Percentiles rank a stretch among this genome's conserved stretches.
phyloP scores from a whole-genome alignment of 1,139 yeast species.

The Zygosaccharomyces pseudobailii region DNA sequence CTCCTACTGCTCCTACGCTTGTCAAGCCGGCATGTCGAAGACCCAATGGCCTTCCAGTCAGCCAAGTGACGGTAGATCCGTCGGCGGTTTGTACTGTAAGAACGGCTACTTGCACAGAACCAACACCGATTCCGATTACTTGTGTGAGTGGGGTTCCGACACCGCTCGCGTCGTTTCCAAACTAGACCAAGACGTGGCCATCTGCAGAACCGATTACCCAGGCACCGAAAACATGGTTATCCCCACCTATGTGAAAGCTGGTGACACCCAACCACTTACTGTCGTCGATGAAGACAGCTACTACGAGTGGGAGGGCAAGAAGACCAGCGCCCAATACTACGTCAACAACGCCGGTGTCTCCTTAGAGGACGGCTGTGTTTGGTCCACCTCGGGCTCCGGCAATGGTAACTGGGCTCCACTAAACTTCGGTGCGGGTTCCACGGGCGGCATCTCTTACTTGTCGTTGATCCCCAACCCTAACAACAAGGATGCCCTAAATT shows the following conservation, averaged over 20 bases:
- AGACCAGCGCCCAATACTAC: slow-evolving; percentile 92
- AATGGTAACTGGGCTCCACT: slow-evolving; percentile 99
- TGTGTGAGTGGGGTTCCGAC: slow-evolving; percentile 75
- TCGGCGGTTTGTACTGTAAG: slow-evolving; percentile 73
- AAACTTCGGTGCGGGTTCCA: slow-evolving; percentile 86
- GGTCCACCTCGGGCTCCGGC: slow-evolving; percentile 80
- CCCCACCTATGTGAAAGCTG: slow-evolving; percentile 66
- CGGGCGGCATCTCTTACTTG: slow-evolving; percentile 73
- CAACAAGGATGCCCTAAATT: slow-evolving; percentile 71
- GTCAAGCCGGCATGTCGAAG: slow-evolving; percentile 88
- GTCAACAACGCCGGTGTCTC: slow-evolving; percentile 95
- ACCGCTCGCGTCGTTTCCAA: slow-evolving; percentile 57
- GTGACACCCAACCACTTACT: slow-evolving; percentile 56
- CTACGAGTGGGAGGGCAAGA: slow-evolving; percentile 76
- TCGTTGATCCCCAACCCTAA: slow-evolving; percentile 95
- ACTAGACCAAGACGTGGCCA: slow-evolving; percentile 55
- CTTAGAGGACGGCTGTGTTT: slow-evolving; percentile 82
- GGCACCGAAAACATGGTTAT: slow-evolving; percentile 85
- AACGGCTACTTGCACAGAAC: slow-evolving; percentile 66
- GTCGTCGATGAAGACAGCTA: slow-evolving; percentile 74
- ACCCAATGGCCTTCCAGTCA: slow-evolving; percentile 79
- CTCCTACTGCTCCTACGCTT: slow-evolving; percentile 77
- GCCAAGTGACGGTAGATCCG: slow-evolving; percentile 69
- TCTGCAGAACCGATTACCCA: slow-evolving; percentile 85
- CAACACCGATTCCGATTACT: slow-evolving; percentile 51